A percentile compares a stretch with the other conserved stretches of the same genome.
Evolutionary conservation across 2,329 filamentous ascomycete genomes (phyloP).

Genomic region (Penicillium nordicum): DNA sequence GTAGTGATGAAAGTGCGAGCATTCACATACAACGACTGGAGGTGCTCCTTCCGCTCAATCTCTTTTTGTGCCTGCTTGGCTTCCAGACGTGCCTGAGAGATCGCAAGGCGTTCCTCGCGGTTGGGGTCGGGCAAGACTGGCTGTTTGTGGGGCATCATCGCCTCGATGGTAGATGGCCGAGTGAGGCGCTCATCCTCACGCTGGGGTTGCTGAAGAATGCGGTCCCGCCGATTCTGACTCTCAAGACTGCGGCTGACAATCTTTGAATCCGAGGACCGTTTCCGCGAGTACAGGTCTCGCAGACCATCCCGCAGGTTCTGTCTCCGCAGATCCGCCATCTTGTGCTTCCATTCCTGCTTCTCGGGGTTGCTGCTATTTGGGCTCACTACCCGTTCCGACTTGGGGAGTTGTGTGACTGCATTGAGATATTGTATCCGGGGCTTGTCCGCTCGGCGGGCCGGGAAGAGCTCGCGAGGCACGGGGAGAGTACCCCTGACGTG

Average conservation of each 20-base stretch:
- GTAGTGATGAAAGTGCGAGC: constrained; percentile 82
- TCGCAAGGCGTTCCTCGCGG: constrained; percentile 55
- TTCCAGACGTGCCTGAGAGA: constrained; percentile 38
- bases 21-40: constrained; percentile 88
- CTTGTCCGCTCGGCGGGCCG: constrained; percentile 59
- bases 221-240: constrained; percentile 51
- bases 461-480: constrained; percentile 77
- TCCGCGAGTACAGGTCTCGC: constrained; percentile 64
- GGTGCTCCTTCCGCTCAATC: constrained; percentile 62
- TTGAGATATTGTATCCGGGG: constrained; percentile 58
- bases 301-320: constrained; percentile 70
- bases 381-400: constrained; percentile 30
- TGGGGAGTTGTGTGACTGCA: constrained; percentile 56
- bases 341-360: constrained; percentile 63
- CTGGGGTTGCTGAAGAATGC: constrained; percentile 60
- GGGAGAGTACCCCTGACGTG: constrained; percentile 75
- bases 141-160: constrained; percentile 49
- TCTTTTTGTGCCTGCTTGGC: constrained; percentile 51
- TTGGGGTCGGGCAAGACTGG: constrained; percentile 59
- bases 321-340: constrained; percentile 69
- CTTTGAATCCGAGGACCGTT: constrained; percentile 45
- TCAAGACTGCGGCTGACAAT: constrained; percentile 42
- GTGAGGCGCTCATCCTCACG: constrained; percentile 75
- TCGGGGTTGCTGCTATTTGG: constrained; percentile 45
- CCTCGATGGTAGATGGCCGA: constrained; percentile 59